phyloP scores from a whole-genome alignment of 495 filamentous ascomycete genomes.

The Penicillium tannophilum region DNA sequence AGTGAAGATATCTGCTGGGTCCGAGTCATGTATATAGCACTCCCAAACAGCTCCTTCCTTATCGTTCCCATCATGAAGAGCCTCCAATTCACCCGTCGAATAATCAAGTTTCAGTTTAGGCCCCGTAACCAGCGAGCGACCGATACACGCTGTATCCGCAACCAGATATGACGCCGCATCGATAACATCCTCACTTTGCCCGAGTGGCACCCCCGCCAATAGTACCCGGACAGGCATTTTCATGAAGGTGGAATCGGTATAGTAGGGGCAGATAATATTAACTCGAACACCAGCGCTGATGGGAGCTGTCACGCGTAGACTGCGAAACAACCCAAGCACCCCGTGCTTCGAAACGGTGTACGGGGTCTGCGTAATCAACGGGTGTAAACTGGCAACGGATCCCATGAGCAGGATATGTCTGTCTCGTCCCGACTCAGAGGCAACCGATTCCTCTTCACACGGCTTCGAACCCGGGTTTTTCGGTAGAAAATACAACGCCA shows the following conservation, averaged over 20 bases:
- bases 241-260: conserved; percentile 15
- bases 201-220: conserved; percentile 12
- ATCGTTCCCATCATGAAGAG: neutral
- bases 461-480: conserved; percentile 13
- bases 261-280: conserved; percentile 17
- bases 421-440: conserved; percentile 9
- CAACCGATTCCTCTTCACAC: conserved; percentile 3
- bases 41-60: conserved; percentile 15
- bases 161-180: conserved; percentile 17
- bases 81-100: conserved; percentile 7
- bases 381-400: conserved; percentile 17
- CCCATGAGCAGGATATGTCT: conserved; percentile 12
- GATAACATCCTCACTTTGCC: conserved; percentile 13
- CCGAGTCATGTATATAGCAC: conserved; percentile 18
- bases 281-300: conserved; percentile 13
- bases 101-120: conserved; percentile 10
- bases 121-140: conserved; percentile 15
- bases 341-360: conserved; percentile 18
- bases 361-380: conserved; percentile 14
- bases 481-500: conserved; percentile 15
- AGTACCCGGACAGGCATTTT: conserved; percentile 11
- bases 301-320: conserved; percentile 13
- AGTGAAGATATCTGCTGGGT: conserved; percentile 18
- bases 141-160: conserved; percentile 10
- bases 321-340: conserved; percentile 13